Base-by-base conservation (phyloP, 306 rosid species). In the Begonia fuchsioides region DNA sequence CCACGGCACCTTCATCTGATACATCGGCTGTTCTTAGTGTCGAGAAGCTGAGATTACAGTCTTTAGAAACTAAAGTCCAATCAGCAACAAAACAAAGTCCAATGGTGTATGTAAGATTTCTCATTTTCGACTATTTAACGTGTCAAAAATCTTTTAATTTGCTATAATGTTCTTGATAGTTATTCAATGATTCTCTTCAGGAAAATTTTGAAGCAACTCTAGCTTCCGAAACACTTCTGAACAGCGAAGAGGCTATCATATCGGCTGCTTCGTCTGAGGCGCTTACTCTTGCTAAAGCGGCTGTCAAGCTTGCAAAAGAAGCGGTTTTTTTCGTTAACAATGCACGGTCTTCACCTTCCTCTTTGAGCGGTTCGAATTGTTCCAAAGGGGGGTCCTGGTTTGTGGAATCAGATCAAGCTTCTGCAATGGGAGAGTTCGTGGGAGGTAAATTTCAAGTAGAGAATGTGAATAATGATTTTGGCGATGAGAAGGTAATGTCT, bases 231-330 rank as follows among this genome's bases (percentile, higher is more conserved):
- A 76, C 81, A 19, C 92, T 85, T 57, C 62, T 90, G 26, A 73
- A 77, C 12, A 75, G 77, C 68, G 94, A 90, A 70, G 94, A 90
- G 65, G 94, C 93, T 13, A 71, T 74, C 9, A 75, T 90, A 64
- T 79, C 85, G 39, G 94, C 94, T 14, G 98, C 98, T 38, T 81
- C 98, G 13, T 78, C 94, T 43, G 92, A 90, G 75, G 95, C 94
- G 26, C 72, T 90, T 58, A 63, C 95, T 64, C 98, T 81, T 67
- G 95, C 95, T 39, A 90, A 75, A 66, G 94, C 95, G 5, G 95
- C 95, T 18, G 69, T 71, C 43, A 77, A 85, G 69, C 72, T 85
- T 79, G 95, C 95, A 49, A 85, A 69, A 68, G 94, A 81, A 41
- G 93, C 80, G 11, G 83, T 75, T 50, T 46, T 71, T 52, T 72